These are phyloP conservation scores for Gaeumannomyces tritici DNA, from an alignment of 2,329 filamentous ascomycete species.

Conservation along the genomic window DNA sequence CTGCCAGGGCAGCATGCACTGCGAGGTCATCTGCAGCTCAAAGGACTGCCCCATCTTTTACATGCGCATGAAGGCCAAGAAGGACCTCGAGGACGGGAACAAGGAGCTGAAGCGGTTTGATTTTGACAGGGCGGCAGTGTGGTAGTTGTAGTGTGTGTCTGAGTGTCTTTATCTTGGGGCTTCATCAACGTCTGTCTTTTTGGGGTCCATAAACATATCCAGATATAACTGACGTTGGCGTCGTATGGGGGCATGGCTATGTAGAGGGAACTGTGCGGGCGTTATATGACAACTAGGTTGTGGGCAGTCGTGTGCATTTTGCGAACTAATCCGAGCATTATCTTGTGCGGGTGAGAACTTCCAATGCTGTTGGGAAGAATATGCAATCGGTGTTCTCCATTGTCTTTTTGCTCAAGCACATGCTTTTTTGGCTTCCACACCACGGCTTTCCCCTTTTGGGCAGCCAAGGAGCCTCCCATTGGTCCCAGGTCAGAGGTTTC, in stretches of 20 bases:
- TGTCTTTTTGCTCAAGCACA: neutral
- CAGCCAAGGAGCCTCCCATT: neutral
- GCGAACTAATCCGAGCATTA: neutral
- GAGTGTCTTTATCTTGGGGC: too few species aligned
- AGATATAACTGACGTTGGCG: neutral
- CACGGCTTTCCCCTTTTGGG: neutral
- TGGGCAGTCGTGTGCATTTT: neutral
- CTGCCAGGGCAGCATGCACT: conserved; percentile 96
- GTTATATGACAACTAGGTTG: neutral
- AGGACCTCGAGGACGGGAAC: conserved; percentile 91
- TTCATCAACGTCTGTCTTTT: neutral
- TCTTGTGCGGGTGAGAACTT: too few species aligned
- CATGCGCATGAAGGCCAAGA: conserved; percentile 99
- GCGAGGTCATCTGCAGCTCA: conserved; percentile 93
- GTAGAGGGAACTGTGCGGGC: neutral
- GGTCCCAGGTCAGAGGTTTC: too few species aligned
- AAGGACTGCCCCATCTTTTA: conserved; percentile 99
- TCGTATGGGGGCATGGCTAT: neutral
- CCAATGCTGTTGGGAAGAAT: too few species aligned
- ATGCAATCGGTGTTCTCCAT: too few species aligned
- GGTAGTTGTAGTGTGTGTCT: conserved; percentile 22
- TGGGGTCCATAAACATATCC: neutral
- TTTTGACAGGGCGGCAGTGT: conserved; percentile 62
- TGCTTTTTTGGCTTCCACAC: too few species aligned
- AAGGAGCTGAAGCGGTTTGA: conserved; percentile 89